These are phyloP conservation scores for Pseudohalonectria lignicola DNA, from an alignment of 2,329 filamentous ascomycete species.

Conservation along the genomic window DNA sequence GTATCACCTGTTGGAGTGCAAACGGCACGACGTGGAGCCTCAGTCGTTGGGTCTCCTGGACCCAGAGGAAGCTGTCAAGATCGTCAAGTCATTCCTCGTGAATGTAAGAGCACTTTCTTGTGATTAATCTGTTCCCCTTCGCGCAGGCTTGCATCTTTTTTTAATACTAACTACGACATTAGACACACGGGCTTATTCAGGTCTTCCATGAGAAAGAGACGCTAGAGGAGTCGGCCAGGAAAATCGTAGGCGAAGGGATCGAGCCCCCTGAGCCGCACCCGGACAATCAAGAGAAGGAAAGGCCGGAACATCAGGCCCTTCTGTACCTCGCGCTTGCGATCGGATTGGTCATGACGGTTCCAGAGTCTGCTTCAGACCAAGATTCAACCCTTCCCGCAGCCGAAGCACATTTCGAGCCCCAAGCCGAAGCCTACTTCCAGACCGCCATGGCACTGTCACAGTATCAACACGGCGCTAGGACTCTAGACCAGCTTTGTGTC, in stretches of 20 bases:
- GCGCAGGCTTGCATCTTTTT: not conserved
- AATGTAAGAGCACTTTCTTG: constrained; percentile 31
- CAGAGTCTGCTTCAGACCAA: constrained; percentile 19
- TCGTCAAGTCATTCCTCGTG: constrained; percentile 49
- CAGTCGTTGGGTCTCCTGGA: no score
- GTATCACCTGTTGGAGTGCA: constrained; percentile 1
- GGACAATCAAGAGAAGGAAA: no score
- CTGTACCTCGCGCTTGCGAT: constrained; percentile 53
- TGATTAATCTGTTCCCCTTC: not conserved
- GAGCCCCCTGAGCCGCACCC: no score
- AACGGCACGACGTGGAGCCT: no score
- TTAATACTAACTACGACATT: constrained; percentile 8
- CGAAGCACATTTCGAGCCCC: not conserved
- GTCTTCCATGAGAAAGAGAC: constrained; percentile 44
- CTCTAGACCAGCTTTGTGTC: no score
- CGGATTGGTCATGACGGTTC: constrained; percentile 46
- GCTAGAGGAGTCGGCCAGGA: constrained; percentile 12
- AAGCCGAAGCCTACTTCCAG: constrained; percentile 3
- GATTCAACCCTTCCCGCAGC: no score
- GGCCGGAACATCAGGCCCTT: constrained; percentile 20
- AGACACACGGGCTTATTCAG: constrained; percentile 51
- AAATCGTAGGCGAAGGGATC: constrained; percentile 1
- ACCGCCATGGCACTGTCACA: not conserved
- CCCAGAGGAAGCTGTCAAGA: no score
- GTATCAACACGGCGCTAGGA: no score